Evolutionary conservation across 2,329 filamentous ascomycete species (phyloP).

Genomic region (Alternaria sp.): DNA sequence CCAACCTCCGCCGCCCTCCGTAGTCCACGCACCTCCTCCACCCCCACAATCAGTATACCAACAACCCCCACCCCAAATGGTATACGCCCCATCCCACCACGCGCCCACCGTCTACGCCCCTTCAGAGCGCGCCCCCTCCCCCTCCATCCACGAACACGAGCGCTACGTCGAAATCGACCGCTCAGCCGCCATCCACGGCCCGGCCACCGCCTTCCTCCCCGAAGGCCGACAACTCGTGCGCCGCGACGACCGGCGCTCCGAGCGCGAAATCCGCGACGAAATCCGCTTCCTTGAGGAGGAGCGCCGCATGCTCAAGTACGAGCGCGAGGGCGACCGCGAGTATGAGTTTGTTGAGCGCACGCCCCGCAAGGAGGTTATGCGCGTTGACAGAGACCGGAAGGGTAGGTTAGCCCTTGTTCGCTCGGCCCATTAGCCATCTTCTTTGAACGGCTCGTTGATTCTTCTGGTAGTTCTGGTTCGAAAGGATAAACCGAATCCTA

Average conservation of each 20-base stretch:
- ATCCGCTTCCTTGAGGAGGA: slow-evolving; percentile 75
- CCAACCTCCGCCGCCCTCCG: slow-evolving; percentile 20
- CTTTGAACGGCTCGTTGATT: slow-evolving; percentile 43
- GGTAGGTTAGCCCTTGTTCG: slow-evolving; percentile 91
- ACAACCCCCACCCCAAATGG: slow-evolving; percentile 24
- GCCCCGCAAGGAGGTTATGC: slow-evolving; percentile 61
- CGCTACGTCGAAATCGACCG: slow-evolving; percentile 53
- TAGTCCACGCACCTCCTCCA: slow-evolving; percentile 28
- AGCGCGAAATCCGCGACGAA: slow-evolving; percentile 73
- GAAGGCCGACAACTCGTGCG: slow-evolving; percentile 38
- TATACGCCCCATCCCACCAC: slow-evolving; percentile 23
- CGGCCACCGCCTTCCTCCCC: slow-evolving; percentile 58
- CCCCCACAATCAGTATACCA: slow-evolving; percentile 28
- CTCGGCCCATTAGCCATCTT: slow-evolving; percentile 62
- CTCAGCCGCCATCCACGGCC: slow-evolving; percentile 54
- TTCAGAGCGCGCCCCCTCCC: slow-evolving; percentile 43
- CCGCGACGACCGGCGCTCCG: slow-evolving; percentile 44
- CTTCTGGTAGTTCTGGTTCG: slow-evolving; percentile 39
- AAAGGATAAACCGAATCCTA: slow-evolving; percentile 48
- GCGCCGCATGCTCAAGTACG: slow-evolving; percentile 62
- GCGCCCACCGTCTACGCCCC: slow-evolving; percentile 37
- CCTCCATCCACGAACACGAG: slow-evolving; percentile 41
- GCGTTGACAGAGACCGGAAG: slow-evolving; percentile 89
- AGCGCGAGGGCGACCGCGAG: slow-evolving; percentile 61
- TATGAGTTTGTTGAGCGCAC: slow-evolving; percentile 68